These are phyloP conservation scores for Gillenia trifoliata DNA, from an alignment of 306 rosid genomes.

Conservation along the genomic window DNA sequence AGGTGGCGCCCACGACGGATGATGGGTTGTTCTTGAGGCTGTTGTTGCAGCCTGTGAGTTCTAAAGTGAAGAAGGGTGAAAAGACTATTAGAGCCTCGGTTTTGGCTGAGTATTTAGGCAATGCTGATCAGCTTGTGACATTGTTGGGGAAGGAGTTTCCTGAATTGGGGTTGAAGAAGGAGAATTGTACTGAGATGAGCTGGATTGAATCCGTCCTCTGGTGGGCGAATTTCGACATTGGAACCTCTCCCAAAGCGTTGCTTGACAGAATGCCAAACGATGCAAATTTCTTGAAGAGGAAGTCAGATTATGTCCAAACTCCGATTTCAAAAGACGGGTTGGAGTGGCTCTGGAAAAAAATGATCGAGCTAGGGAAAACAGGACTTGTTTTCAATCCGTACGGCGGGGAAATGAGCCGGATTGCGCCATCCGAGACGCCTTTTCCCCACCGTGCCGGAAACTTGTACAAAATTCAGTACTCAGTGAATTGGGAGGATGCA, in stretches of 20 bases:
- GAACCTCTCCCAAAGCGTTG: slow-evolving; percentile 27
- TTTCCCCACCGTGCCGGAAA: slow-evolving; percentile 73
- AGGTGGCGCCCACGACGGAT: slow-evolving; percentile 47
- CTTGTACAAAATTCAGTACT: slow-evolving; percentile 63
- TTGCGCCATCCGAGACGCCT: slow-evolving; percentile 44
- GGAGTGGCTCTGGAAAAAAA: slow-evolving; percentile 41
- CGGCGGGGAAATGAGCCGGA: slow-evolving; percentile 65
- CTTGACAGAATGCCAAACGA: slow-evolving; percentile 45
- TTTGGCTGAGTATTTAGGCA: slow-evolving; percentile 47
- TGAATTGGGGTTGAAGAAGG: slow-evolving; percentile 40
- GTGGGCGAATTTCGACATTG: slow-evolving; percentile 41
- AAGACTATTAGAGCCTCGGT: slow-evolving; percentile 37
- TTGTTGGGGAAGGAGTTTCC: slow-evolving; percentile 52
- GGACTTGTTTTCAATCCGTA: slow-evolving; percentile 69
- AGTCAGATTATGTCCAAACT: slow-evolving; percentile 61
- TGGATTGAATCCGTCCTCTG: slow-evolving; percentile 62
- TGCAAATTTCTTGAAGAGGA: slow-evolving; percentile 35
- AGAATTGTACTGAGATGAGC: slow-evolving; percentile 42
- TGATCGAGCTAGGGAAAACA: slow-evolving; percentile 49
- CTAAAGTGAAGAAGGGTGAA: slow-evolving; percentile 29
- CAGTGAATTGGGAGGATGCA: slow-evolving; percentile 42
- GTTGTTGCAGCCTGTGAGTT: slow-evolving; percentile 41
- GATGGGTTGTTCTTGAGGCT: slow-evolving; percentile 59
- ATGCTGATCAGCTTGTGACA: slow-evolving; percentile 37
- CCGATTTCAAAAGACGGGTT: slow-evolving; percentile 49